Percentiles rank a stretch among this genome's conserved stretches.
Conservation (phyloP, 2,329 filamentous ascomycete species). For the Fusarium sp. region DNA sequence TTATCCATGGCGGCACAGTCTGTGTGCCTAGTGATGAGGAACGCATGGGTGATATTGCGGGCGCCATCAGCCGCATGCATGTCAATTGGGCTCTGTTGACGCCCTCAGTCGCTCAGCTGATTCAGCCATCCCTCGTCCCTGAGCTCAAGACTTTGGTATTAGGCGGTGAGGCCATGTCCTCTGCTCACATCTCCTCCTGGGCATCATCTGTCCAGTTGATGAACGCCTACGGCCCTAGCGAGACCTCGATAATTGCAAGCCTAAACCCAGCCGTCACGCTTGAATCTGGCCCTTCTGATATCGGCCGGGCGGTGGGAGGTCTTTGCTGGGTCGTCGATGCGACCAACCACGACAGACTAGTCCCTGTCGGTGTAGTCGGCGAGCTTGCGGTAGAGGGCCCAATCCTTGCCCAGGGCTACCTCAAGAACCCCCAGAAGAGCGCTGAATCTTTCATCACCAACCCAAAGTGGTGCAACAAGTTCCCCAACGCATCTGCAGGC, state of each 20-base stretch:
- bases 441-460: conserved; percentile 40
- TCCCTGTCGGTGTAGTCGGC: conserved; percentile 43
- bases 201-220: conserved; percentile 21
- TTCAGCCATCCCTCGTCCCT: conserved; percentile 21
- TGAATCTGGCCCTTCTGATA: conserved; percentile 21
- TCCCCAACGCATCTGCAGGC: rapidly evolving
- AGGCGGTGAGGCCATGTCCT: conserved; percentile 39
- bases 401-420: conserved; percentile 61
- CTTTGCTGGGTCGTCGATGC: conserved; percentile 42
- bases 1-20: conserved; percentile 43
- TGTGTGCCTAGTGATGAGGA: conserved; percentile 50
- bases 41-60: conserved; percentile 48
- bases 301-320: conserved; percentile 28
- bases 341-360: conserved; percentile 37
- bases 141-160: conserved; percentile 25
- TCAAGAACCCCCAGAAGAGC: conserved; percentile 52
- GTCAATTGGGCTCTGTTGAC: conserved; percentile 38
- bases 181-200: conserved; percentile 30
- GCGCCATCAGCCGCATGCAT: conserved; percentile 7
- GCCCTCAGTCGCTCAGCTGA: conserved; percentile 28
- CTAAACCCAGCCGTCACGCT: conserved; percentile 4
- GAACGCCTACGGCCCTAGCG: conserved; percentile 37
- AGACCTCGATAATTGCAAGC: conserved; percentile 30
- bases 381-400: conserved; percentile 50
- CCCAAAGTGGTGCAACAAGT: conserved; percentile 19